Evolutionary conservation across 1,284 basidiomycete species (phyloP).

Genomic region (Naganishia sp.): DNA sequence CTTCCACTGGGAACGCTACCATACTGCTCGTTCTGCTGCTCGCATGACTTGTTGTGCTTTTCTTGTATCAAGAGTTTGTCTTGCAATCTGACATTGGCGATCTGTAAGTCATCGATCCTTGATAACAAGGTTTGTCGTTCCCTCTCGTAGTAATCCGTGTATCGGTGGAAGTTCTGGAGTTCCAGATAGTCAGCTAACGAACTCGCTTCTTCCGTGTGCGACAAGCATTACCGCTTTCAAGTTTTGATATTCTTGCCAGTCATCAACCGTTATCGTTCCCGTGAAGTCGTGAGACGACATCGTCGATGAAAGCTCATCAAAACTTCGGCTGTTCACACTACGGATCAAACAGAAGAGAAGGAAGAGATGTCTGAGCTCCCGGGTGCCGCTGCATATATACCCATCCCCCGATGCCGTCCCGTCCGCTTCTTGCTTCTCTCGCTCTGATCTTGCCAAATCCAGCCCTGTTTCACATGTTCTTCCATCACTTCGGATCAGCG

Average conservation of each 20-base stretch:
- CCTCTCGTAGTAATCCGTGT: conserved; percentile 10
- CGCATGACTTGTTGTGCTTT: conserved; percentile 11
- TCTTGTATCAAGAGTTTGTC: conserved; percentile 23
- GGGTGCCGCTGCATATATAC: too few relatives aligned
- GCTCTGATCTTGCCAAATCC: too few relatives aligned
- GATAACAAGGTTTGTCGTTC: conserved; percentile 20
- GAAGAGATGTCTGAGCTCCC: too few relatives aligned
- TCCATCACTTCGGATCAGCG: too few relatives aligned
- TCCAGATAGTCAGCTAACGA: not conserved
- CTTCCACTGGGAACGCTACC: not conserved
- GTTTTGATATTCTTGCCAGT: conserved; percentile 26
- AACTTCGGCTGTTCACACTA: too few relatives aligned
- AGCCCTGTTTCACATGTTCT: too few relatives aligned
- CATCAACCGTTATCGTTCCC: conserved; percentile 20
- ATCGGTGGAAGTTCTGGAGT: conserved; percentile 18
- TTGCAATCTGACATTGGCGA: conserved; percentile 19
- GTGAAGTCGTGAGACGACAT: conserved; percentile 4
- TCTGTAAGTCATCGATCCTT: conserved; percentile 21
- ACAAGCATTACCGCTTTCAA: conserved; percentile 13
- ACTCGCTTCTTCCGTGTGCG: not conserved
- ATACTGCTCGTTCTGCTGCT: not conserved
- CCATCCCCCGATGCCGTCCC: too few relatives aligned
- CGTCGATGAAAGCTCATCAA: too few relatives aligned
- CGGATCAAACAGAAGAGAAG: too few relatives aligned
- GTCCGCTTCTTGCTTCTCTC: too few relatives aligned